A percentile compares a stretch with the other conserved stretches of the same genome.
Conservation (phyloP, 768 basidiomycete species). For the Mycena rosella region DNA sequence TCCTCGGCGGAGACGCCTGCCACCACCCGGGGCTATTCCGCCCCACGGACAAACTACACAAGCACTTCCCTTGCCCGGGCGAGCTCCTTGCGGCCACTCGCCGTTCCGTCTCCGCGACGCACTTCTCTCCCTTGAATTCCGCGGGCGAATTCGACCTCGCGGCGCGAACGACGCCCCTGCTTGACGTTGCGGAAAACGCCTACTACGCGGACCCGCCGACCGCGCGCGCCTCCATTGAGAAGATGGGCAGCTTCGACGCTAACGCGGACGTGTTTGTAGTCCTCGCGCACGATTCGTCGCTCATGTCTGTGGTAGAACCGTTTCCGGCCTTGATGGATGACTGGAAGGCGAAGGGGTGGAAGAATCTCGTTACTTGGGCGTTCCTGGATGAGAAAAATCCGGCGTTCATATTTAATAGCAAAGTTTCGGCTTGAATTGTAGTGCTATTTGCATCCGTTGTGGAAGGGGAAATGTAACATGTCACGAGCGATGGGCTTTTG, state of each 20-base stretch:
- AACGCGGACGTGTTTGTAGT: slow-evolving; percentile 36
- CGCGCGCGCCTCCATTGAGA: slow-evolving; percentile 24
- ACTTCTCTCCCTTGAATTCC: slow-evolving; percentile 20
- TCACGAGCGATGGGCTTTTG: too few species aligned
- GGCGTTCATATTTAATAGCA: slow-evolving; percentile 20
- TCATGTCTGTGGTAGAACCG: slow-evolving; percentile 26
- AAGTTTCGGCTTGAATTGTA: not conserved
- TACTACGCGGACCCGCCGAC: slow-evolving; percentile 27
- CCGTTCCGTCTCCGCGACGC: slow-evolving; percentile 15
- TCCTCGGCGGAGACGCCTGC: slow-evolving; percentile 37
- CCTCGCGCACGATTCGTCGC: slow-evolving; percentile 35
- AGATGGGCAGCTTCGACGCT: slow-evolving; percentile 33
- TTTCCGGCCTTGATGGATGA: slow-evolving; percentile 30
- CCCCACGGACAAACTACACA: slow-evolving; percentile 27
- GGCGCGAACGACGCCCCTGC: not conserved
- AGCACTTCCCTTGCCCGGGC: slow-evolving; percentile 26
- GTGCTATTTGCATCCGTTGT: too few species aligned
- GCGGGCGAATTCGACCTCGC: not conserved
- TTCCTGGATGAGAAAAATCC: too few species aligned
- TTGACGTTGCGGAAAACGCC: not conserved
- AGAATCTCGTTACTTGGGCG: slow-evolving; percentile 33
- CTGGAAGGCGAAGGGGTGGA: slow-evolving; percentile 39
- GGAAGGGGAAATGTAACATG: too few species aligned
- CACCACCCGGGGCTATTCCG: slow-evolving; percentile 36
- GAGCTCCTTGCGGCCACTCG: slow-evolving; percentile 15